Percentiles rank a stretch among this genome's conserved stretches.
These are phyloP conservation scores for Protomyces pachydermus DNA, from an alignment of 1,139 yeast species.

Conservation along the genomic window DNA sequence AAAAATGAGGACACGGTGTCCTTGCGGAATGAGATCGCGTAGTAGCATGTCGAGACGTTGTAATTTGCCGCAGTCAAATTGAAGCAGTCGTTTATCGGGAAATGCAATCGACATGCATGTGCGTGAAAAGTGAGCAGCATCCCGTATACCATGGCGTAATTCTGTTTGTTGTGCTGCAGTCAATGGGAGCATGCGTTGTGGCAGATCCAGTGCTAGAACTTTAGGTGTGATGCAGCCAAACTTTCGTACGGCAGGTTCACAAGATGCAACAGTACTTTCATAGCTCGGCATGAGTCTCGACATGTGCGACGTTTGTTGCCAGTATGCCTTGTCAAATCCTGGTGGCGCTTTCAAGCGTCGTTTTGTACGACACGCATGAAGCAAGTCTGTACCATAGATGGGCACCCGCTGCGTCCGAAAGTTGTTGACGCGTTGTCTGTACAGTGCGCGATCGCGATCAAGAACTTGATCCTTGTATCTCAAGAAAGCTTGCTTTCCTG, in stretches of 20 bases:
- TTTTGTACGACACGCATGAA: slow-evolving; percentile 32
- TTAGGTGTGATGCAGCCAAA: slow-evolving; percentile 85
- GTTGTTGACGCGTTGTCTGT: background rate
- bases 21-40: slow-evolving; percentile 71
- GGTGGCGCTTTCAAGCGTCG: background rate
- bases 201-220: slow-evolving; percentile 72
- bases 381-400: slow-evolving; percentile 51
- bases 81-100: slow-evolving; percentile 87
- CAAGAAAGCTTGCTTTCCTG: background rate
- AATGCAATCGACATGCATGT: slow-evolving; percentile 87
- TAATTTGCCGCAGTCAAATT: slow-evolving; percentile 94
- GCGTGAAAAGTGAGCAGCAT: slow-evolving; percentile 80
- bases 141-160: slow-evolving; percentile 40
- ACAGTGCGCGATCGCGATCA: background rate
- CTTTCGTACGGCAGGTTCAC: slow-evolving; percentile 50
- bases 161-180: slow-evolving; percentile 2
- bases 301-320: background rate
- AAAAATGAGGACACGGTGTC: slow-evolving; percentile 90
- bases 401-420: slow-evolving; percentile 50
- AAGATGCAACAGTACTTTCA: slow-evolving; percentile 20
- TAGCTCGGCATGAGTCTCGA: background rate
- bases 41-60: slow-evolving; percentile 74
- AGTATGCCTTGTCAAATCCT: background rate
- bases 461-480: background rate
- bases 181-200: slow-evolving; percentile 45